A percentile compares a stretch with the other conserved stretches of the same genome.
Conservation (phyloP, 441 rosid genomes). For the Bocquillonia castaneifolia region DNA sequence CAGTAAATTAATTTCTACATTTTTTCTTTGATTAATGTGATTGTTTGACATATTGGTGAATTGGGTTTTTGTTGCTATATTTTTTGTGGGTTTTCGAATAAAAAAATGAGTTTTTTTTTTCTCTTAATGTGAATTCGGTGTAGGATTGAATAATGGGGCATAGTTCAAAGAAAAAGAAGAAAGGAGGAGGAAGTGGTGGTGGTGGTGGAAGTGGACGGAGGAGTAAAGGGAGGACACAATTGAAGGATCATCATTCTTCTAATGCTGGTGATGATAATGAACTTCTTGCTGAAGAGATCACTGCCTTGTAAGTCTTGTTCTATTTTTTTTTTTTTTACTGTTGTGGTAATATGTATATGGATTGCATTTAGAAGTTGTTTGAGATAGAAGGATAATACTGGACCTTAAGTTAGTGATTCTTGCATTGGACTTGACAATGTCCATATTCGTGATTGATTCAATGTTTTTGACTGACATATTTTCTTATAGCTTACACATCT, state of each 20-base stretch:
- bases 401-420: not conserved
- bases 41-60: not conserved
- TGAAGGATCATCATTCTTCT: constrained; percentile 63
- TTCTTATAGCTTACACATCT: not conserved
- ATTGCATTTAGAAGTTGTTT: not conserved
- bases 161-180: constrained; percentile 70
- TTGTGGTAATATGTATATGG: not conserved
- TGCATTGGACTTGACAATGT: not conserved
- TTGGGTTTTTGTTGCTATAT: not conserved
- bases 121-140: not conserved
- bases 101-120: not conserved
- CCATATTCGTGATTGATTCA: not conserved
- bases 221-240: constrained; percentile 59
- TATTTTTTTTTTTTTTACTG: not conserved
- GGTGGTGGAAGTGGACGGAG: constrained; percentile 46
- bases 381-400: too few relatives aligned
- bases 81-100: constrained; percentile 4
- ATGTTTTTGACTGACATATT: not conserved
- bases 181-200: constrained; percentile 34
- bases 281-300: constrained; percentile 87
- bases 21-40: too few relatives aligned
- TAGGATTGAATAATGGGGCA: constrained; percentile 49
- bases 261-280: constrained; percentile 54
- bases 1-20: too few relatives aligned
- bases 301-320: constrained; percentile 78